These are phyloP conservation scores for Leccinellum luteum DNA, from an alignment of 768 basidiomycete genomes.

Conservation along the genomic window DNA sequence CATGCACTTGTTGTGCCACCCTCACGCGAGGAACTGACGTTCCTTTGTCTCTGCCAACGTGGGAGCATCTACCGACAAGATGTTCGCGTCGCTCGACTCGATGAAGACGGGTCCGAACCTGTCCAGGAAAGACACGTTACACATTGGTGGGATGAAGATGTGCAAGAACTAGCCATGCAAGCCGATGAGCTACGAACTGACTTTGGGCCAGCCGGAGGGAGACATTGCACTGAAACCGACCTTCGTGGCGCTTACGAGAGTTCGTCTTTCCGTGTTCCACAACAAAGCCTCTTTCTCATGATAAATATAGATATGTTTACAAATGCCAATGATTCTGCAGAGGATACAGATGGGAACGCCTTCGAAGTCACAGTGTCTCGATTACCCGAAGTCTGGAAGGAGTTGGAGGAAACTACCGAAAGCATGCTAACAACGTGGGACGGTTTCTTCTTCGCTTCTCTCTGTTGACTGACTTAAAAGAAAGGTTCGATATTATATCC, in stretches of 20 bases:
- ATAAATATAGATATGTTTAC: slow-evolving; percentile 40
- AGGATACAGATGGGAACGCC: slow-evolving; percentile 35
- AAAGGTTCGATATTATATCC: slow-evolving; percentile 63
- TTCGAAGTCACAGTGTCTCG: slow-evolving; percentile 50
- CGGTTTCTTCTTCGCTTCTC: background rate
- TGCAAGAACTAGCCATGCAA: slow-evolving; percentile 36
- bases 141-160: slow-evolving; percentile 40
- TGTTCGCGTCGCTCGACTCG: slow-evolving; percentile 24
- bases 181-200: slow-evolving; percentile 31
- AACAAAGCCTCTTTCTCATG: slow-evolving; percentile 11
- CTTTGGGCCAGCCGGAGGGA: slow-evolving; percentile 44
- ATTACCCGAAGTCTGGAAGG: slow-evolving; percentile 57
- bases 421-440: slow-evolving; percentile 62
- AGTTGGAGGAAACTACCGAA: slow-evolving; percentile 45
- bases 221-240: slow-evolving; percentile 46
- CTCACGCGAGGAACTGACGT: slow-evolving; percentile 27
- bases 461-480: slow-evolving; percentile 2
- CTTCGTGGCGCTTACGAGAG: slow-evolving; percentile 54
- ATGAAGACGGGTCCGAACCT: slow-evolving; percentile 10
- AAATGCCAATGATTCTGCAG: slow-evolving; percentile 25
- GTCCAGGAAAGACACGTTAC: background rate
- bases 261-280: slow-evolving; percentile 31
- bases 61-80: slow-evolving; percentile 48
- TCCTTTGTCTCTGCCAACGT: slow-evolving; percentile 48
- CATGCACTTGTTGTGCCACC: slow-evolving; percentile 32